Evolutionary conservation across 768 basidiomycete species (phyloP).

Genomic region (Multifurca ochricompacta): DNA sequence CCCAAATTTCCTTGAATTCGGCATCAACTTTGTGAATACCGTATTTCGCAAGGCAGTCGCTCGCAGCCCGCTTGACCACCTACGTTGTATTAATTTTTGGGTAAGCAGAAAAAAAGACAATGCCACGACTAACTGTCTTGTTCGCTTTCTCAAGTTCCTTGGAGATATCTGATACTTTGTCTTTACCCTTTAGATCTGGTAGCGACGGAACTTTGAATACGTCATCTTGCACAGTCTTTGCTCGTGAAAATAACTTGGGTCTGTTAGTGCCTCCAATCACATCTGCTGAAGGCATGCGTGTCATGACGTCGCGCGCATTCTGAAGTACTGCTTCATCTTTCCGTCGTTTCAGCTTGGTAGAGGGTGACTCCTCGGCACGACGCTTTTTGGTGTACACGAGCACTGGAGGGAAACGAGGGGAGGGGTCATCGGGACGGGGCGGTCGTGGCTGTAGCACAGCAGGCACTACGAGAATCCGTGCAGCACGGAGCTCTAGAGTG

Average conservation of each 20-base stretch:
- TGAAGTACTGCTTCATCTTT: constrained; percentile 29
- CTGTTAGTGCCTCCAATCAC: constrained; percentile 17
- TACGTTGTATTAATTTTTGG: constrained; percentile 11
- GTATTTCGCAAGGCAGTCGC: constrained; percentile 22
- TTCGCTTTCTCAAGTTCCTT: constrained; percentile 47
- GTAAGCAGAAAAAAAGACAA: background rate
- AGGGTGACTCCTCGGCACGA: constrained; percentile 21
- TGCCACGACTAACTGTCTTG: constrained; percentile 41
- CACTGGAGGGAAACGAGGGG: constrained; percentile 57
- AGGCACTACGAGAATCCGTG: constrained; percentile 43
- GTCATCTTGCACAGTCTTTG: constrained; percentile 16
- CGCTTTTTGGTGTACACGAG: constrained; percentile 20
- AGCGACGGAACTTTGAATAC: constrained; percentile 20
- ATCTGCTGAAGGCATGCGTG: constrained; percentile 29
- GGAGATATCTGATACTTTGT: constrained; percentile 29
- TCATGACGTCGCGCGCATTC: constrained; percentile 34
- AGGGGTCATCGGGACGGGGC: constrained; percentile 73
- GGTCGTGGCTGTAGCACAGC: constrained; percentile 32
- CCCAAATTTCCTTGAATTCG: constrained; percentile 23
- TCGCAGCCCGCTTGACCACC: constrained; percentile 36
- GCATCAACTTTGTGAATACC: constrained; percentile 20
- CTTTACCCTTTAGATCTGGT: constrained; percentile 27
- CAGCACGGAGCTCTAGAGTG: constrained; percentile 43
- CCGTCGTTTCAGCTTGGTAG: constrained; percentile 20
- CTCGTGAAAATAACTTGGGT: constrained; percentile 14